Conservation (phyloP, 2,329 filamentous ascomycete genomes). For the Alternaria panax region DNA sequence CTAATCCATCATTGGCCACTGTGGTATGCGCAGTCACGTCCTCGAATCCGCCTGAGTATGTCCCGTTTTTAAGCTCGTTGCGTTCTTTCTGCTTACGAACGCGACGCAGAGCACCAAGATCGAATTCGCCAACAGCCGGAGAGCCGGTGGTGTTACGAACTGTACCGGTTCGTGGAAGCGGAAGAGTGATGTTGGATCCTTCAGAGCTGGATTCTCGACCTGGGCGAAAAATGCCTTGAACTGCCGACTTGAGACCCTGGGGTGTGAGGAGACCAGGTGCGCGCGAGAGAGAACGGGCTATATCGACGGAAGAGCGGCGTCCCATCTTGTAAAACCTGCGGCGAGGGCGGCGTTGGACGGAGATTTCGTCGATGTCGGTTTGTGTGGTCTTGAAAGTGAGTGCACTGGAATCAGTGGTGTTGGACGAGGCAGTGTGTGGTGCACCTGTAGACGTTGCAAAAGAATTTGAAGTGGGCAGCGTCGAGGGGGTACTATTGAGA, state of each 20-base stretch:
- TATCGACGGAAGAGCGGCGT: conserved; percentile 29
- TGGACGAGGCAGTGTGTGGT: conserved; percentile 22
- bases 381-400: conserved; percentile 44
- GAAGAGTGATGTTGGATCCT: conserved; percentile 45
- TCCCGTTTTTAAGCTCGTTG: conserved; percentile 30
- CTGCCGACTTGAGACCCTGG: conserved; percentile 36
- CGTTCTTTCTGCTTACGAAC: conserved; percentile 38
- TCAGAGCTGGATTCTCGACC: conserved; percentile 40
- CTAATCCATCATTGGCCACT: neutral
- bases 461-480: conserved; percentile 15
- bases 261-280: conserved; percentile 27
- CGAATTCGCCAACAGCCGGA: conserved; percentile 31
- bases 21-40: neutral
- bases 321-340: conserved; percentile 43
- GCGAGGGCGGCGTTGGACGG: conserved; percentile 30
- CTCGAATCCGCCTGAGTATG: conserved; percentile 25
- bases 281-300: conserved; percentile 27
- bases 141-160: conserved; percentile 24
- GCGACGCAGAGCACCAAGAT: conserved; percentile 35
- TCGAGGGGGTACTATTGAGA: conserved; percentile 11
- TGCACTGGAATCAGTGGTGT: conserved; percentile 31
- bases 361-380: conserved; percentile 36
- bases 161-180: conserved; percentile 36
- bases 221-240: conserved; percentile 41
- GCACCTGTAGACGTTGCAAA: conserved; percentile 19